These are phyloP conservation scores for Lactarius trivialis DNA, from an alignment of 768 basidiomycete species.

Conservation along the genomic window DNA sequence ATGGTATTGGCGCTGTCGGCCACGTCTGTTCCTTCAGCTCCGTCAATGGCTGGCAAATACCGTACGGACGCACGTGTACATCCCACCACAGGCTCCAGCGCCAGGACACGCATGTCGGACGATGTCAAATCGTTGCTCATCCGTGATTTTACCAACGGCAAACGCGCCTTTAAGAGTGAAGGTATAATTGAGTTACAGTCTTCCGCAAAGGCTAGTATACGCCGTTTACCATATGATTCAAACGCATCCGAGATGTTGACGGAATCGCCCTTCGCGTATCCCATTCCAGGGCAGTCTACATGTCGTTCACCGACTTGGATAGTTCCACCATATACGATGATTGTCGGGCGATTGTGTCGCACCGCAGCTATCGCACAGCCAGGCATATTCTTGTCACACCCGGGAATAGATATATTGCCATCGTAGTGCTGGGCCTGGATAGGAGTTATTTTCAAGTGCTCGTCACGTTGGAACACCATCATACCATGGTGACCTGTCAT, in stretches of 20 bases:
- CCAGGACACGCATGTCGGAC: constrained; percentile 83
- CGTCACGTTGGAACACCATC: background rate
- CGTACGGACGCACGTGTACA: constrained; percentile 59
- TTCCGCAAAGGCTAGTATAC: background rate
- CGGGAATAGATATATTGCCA: constrained; percentile 79
- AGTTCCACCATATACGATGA: constrained; percentile 81
- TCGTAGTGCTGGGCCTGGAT: constrained; percentile 80
- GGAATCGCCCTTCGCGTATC: constrained; percentile 68
- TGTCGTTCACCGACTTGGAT: constrained; percentile 73
- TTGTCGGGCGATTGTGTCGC: constrained; percentile 81
- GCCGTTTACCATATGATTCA: constrained; percentile 66
- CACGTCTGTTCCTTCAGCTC: background rate
- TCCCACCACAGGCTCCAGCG: constrained; percentile 79
- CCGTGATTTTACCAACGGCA: constrained; percentile 66
- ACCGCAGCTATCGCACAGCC: constrained; percentile 82
- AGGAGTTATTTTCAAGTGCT: background rate
- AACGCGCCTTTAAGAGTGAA: constrained; percentile 56
- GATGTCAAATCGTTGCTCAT: constrained; percentile 79
- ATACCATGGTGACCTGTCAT: constrained; percentile 50
- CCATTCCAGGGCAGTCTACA: constrained; percentile 76
- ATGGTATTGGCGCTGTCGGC: constrained; percentile 69
- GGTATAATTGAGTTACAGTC: background rate
- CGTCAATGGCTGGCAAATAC: background rate
- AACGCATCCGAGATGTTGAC: constrained; percentile 83
- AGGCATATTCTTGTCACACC: constrained; percentile 93